These are phyloP conservation scores for Fusarium falciforme DNA, from an alignment of 2,329 filamentous ascomycete genomes.

Conservation along the genomic window DNA sequence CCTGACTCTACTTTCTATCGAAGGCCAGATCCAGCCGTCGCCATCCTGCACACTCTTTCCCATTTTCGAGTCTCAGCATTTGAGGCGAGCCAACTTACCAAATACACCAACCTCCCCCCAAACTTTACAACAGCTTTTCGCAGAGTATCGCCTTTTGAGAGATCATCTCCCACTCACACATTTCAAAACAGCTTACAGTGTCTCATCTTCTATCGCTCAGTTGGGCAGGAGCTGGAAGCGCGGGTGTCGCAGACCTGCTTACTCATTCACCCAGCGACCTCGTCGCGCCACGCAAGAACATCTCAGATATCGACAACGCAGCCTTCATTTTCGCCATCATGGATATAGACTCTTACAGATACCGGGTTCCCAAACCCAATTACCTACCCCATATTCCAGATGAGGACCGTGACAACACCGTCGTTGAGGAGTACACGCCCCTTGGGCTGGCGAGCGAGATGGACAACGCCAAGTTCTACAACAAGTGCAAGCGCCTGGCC, in stretches of 20 bases:
- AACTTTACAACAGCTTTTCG: not conserved
- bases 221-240: not conserved
- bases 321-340: constrained; percentile 33
- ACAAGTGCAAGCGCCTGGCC: constrained; percentile 67
- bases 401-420: constrained; percentile 61
- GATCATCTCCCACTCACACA: not conserved
- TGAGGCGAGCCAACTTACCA: constrained; percentile 29
- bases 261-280: constrained; percentile 13
- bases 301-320: constrained; percentile 1
- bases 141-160: not conserved
- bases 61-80: constrained; percentile 29
- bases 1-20: constrained; percentile 3
- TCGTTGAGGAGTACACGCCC: constrained; percentile 65
- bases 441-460: constrained; percentile 63
- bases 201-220: not conserved
- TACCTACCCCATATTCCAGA: constrained; percentile 68
- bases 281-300: constrained; percentile 10
- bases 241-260: constrained; percentile 12
- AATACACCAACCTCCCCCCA: constrained; percentile 23
- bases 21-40: constrained; percentile 8
- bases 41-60: constrained; percentile 32
- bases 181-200: not conserved
- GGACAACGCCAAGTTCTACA: constrained; percentile 67
- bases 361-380: constrained; percentile 68
- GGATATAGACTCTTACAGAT: constrained; percentile 62